Conservation (phyloP, 805 yeast genomes). For the Saccharomycopsis selenospora region DNA sequence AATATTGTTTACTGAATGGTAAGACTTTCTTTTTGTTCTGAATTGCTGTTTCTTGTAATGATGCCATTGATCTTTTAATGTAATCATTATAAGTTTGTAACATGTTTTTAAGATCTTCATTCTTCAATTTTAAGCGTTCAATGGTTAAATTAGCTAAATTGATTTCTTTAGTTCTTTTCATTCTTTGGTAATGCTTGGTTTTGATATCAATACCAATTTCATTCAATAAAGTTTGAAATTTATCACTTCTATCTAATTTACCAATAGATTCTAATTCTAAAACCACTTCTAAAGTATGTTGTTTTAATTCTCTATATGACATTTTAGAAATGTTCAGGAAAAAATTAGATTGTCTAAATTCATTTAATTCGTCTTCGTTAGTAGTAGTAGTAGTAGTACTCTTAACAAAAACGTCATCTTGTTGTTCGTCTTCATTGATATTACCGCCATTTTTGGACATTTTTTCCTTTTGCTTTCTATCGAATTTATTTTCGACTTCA, state of each 20-base stretch:
- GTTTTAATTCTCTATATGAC: slow-evolving; percentile 71
- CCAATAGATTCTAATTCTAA: slow-evolving; percentile 70
- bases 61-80: slow-evolving; percentile 37
- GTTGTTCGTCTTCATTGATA: slow-evolving; percentile 5
- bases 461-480: slow-evolving; percentile 20
- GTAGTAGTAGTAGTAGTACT: no score
- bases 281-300: slow-evolving; percentile 63
- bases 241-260: slow-evolving; percentile 54
- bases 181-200: slow-evolving; percentile 45
- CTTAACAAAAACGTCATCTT: no score
- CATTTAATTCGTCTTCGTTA: slow-evolving; percentile 35
- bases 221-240: slow-evolving; percentile 72
- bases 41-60: slow-evolving; percentile 32
- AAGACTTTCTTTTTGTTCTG: slow-evolving; percentile 10
- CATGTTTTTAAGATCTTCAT: slow-evolving; percentile 33
- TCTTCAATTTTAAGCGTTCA: slow-evolving; percentile 38
- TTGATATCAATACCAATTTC: slow-evolving; percentile 77
- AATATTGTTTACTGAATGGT: slow-evolving; percentile 66
- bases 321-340: slow-evolving; percentile 42
- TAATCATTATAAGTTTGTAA: slow-evolving; percentile 36
- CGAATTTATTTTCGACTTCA: slow-evolving; percentile 34
- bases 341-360: slow-evolving; percentile 39
- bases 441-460: not conserved
- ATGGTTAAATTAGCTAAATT: slow-evolving; percentile 39
- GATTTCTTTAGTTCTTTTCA: slow-evolving; percentile 41